A percentile compares a stretch with the other conserved stretches of the same genome.
phyloP scores from a whole-genome alignment of 306 rosid species.

The Lathyrus oleraceus region DNA sequence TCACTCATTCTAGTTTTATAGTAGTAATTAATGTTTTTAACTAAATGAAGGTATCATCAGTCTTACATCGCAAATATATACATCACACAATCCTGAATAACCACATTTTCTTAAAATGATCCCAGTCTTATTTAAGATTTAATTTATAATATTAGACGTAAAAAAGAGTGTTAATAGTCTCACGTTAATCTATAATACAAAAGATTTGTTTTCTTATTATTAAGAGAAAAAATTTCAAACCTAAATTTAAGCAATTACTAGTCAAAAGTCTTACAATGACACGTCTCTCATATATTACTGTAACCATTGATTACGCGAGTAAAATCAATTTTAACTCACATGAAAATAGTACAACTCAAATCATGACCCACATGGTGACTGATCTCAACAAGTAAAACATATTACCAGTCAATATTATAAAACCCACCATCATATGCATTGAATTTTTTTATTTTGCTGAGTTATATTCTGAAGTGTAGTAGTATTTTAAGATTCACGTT shows the following conservation, averaged over 20 bases:
- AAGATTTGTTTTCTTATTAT: too few relatives aligned
- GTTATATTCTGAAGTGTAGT: background rate
- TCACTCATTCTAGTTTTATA: too few relatives aligned
- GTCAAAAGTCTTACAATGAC: background rate
- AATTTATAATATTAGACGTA: too few relatives aligned
- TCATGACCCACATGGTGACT: slow-evolving; percentile 30
- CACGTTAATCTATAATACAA: too few relatives aligned
- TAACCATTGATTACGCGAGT: slow-evolving; percentile 24
- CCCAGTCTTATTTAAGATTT: too few relatives aligned
- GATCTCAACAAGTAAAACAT: slow-evolving; percentile 18
- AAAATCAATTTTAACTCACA: slow-evolving; percentile 31
- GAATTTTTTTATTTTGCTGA: background rate
- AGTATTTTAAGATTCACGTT: background rate
- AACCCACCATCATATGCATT: background rate
- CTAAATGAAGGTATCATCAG: too few relatives aligned
- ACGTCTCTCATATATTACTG: slow-evolving; percentile 5
- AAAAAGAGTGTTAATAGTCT: too few relatives aligned
- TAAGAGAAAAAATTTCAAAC: background rate
- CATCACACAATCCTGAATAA: too few relatives aligned
- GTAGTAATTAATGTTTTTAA: too few relatives aligned
- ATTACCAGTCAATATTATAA: background rate
- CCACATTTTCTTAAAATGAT: too few relatives aligned
- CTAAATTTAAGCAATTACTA: slow-evolving; percentile 22
- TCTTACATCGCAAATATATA: too few relatives aligned
- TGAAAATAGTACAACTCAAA: slow-evolving; percentile 27